Evolutionary conservation across 225 moss, liverwort and hornwort species (phyloP).

Genomic region (Ulota crispa): DNA sequence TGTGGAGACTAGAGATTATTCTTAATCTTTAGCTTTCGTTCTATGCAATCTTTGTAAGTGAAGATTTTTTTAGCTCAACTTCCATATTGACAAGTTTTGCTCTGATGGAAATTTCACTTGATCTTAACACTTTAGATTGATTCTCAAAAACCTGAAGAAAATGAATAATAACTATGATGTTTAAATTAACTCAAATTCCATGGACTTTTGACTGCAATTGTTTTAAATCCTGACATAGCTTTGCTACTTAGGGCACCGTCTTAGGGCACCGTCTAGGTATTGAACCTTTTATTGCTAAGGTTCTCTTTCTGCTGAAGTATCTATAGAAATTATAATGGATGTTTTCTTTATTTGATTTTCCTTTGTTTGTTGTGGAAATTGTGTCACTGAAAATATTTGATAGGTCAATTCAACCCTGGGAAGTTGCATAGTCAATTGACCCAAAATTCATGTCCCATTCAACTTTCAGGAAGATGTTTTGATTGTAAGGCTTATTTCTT

Average conservation of each 20-base stretch:
- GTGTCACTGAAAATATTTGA: too few relatives aligned
- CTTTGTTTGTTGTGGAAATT: too few relatives aligned
- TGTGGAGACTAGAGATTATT: not conserved
- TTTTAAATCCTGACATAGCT: slow-evolving; percentile 63
- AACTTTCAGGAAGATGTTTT: too few relatives aligned
- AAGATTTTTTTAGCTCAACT: not conserved
- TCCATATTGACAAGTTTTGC: not conserved
- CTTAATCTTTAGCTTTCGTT: not conserved
- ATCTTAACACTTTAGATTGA: not conserved
- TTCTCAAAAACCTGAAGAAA: not conserved
- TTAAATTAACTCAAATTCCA: not conserved
- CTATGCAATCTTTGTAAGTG: not conserved
- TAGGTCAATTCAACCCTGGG: too few relatives aligned
- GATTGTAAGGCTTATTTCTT: too few relatives aligned
- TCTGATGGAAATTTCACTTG: not conserved
- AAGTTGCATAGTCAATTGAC: too few relatives aligned
- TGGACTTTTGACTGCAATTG: slow-evolving; percentile 41
- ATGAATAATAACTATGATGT: not conserved
- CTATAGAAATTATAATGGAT: too few relatives aligned
- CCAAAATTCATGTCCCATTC: too few relatives aligned
- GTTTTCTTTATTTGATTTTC: too few relatives aligned
- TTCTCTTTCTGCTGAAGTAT: not conserved
- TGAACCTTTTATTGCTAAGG: not conserved
- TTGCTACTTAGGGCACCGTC: slow-evolving; percentile 60
- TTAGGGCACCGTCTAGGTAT: too few relatives aligned